Evolutionary conservation across 495 filamentous ascomycete genomes (phyloP), one percentile per base, ranked within the genome.

Genomic region (Neurospora discreta): DNA sequence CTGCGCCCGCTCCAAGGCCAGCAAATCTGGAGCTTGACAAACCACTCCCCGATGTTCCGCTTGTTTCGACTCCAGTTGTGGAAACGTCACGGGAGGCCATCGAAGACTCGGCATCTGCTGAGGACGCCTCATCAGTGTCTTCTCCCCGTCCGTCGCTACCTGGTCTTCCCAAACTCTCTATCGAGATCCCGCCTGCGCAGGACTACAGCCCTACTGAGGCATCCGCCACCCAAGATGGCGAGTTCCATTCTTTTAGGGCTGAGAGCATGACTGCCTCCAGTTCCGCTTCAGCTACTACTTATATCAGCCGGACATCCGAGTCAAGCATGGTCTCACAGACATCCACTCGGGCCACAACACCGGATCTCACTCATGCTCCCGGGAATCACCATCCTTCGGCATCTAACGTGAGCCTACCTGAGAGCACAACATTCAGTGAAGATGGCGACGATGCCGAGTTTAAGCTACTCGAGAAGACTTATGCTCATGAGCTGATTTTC

Each of bases 321-420:
- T 88, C 89, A 74, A 95, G 92, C 77, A 85, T 90, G 44, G 78
- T 94, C 7, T 97, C 94, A 10, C 89, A 90, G 77, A 89, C 88
- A 3, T 98, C 95, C 18, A 98, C 95, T 2, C 86, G 94, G 67
- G 94, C 94, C 44, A 97, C 94, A 39, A 97, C 93, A 1, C 95
- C 95, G 42, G 95, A 97, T 70, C 81, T 78, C 72, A 78, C 81
- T 8, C 79, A 78, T 71, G 81, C 72, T 30, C 80, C 82, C 72
- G 81, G 81, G 75, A 75, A 80, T 79, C 23, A 85, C 80, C 23
- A 85, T 70, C 79, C 84, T 5, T 88, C 86, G 10, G 70, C 86
- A n/a, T 88, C 85, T 9, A 84, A 86, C 20, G 78, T 90, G 46
- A 90, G 89, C 80, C 81, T 82, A 36, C 82, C 87, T 58, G 83